phyloP scores from a whole-genome alignment of 2,329 filamentous ascomycete genomes.

The Verticillium klebahnii region DNA sequence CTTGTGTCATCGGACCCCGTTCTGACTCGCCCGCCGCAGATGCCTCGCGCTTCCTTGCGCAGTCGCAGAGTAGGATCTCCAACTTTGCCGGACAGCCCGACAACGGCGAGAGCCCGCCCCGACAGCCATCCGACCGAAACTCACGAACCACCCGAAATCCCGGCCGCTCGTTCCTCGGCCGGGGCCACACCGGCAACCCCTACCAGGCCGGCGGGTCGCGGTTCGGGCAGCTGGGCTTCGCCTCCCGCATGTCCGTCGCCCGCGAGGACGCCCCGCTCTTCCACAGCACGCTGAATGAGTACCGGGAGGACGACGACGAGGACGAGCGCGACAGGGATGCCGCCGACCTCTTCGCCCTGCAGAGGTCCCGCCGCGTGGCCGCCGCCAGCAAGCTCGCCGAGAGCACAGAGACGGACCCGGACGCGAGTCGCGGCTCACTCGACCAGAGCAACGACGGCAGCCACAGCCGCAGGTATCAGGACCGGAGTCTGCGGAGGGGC shows the following conservation, averaged over 20 bases:
- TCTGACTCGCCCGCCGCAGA: conserved; percentile 51
- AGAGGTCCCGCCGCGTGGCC: conserved; percentile 84
- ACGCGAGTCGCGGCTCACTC: conserved; percentile 53
- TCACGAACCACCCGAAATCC: conserved; percentile 23
- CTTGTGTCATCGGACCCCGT: neutral
- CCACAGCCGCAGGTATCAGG: conserved; percentile 34
- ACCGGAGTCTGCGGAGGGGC: conserved; percentile 43
- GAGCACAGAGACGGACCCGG: conserved; percentile 77
- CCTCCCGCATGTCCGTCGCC: conserved; percentile 65
- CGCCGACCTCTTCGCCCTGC: conserved; percentile 89
- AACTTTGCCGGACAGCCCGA: conserved; percentile 58
- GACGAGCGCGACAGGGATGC: conserved; percentile 86
- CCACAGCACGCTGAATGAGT: conserved; percentile 85
- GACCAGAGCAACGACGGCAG: conserved; percentile 45
- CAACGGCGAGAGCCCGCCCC: conserved; percentile 29
- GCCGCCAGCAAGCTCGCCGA: conserved; percentile 79
- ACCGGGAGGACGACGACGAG: conserved; percentile 89
- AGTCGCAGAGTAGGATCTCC: conserved; percentile 88
- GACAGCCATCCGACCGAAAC: conserved; percentile 30
- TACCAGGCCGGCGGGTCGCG: conserved; percentile 68
- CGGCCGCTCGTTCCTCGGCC: conserved; percentile 36
- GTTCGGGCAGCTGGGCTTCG: conserved; percentile 68
- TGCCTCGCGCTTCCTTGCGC: conserved; percentile 92
- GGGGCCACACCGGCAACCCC: conserved; percentile 61
- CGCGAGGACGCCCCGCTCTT: conserved; percentile 83